Percentiles rank a stretch among this genome's conserved stretches.
Evolutionary conservation across 1,139 yeast genomes (phyloP).

Genomic region (Meyerozyma smithsonii): DNA sequence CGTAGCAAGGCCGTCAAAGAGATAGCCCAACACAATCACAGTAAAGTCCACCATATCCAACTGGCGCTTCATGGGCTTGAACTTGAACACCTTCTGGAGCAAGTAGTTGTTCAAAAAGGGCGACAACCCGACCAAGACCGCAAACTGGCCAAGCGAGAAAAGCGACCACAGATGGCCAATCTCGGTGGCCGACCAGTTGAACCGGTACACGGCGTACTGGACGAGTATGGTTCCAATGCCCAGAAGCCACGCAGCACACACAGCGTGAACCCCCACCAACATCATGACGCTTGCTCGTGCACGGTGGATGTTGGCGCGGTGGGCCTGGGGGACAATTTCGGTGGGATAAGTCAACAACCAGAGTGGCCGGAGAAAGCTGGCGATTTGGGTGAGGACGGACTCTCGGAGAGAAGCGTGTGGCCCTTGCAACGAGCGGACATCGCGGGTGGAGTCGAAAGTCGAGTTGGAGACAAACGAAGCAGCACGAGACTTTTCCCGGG

Average conservation of each 20-base stretch:
- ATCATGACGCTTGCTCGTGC: not conserved
- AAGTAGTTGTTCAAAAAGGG: conserved; percentile 29
- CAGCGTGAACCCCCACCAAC: not conserved
- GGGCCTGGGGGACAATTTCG: not conserved
- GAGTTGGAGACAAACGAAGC: not conserved
- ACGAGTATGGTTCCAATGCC: not conserved
- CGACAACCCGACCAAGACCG: conserved; percentile 28
- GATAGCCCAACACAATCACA: conserved; percentile 25
- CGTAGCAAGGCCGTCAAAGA: conserved; percentile 41
- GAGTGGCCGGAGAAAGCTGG: conserved; percentile 2
- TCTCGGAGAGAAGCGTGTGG: not conserved
- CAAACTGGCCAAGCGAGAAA: not conserved
- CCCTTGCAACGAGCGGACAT: not conserved
- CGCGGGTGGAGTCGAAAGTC: not conserved
- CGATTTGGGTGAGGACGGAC: not conserved
- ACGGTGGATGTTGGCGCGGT: not conserved
- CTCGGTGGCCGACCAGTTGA: conserved; percentile 1
- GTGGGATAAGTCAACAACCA: conserved; percentile 3
- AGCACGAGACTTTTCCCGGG: conserved; percentile 1
- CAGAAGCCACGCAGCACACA: not conserved
- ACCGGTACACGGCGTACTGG: conserved; percentile 3
- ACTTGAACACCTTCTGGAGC: conserved; percentile 21
- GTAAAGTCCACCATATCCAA: conserved; percentile 55
- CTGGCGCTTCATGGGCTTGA: conserved; percentile 31
- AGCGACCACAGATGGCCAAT: conserved; percentile 2